phyloP scores from a whole-genome alignment of 495 filamentous ascomycete genomes.

The Cercophora samala region DNA sequence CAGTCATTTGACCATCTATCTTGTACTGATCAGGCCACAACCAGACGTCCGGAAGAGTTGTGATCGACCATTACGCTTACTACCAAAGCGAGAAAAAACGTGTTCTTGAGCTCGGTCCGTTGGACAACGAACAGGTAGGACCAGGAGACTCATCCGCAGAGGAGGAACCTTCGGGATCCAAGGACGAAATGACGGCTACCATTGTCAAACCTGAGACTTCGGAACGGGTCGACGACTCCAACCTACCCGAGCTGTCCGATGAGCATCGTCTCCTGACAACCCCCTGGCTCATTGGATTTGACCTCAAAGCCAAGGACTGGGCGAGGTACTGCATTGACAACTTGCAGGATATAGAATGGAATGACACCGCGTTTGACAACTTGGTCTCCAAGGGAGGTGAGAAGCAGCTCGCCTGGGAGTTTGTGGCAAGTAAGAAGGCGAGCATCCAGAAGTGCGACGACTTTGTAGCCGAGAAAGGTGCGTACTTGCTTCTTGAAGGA shows the following conservation, averaged over 20 bases:
- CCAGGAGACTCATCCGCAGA: neutral
- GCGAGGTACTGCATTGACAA: conserved; percentile 19
- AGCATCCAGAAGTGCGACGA: conserved; percentile 50
- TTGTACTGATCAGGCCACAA: neutral
- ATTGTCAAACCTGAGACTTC: neutral
- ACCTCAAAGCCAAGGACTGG: conserved; percentile 38
- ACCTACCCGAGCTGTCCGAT: conserved; percentile 29
- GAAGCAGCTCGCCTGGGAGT: conserved; percentile 49
- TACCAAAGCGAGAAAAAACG: neutral
- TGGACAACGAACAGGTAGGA: neutral
- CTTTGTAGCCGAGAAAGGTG: conserved; percentile 47
- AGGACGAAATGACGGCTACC: neutral
- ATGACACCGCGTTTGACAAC: conserved; percentile 49
- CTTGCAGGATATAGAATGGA: conserved; percentile 42
- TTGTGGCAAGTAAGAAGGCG: conserved; percentile 37
- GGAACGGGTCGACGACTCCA: neutral
- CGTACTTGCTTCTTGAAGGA: neutral
- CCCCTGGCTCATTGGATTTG: conserved; percentile 38
- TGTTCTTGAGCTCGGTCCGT: neutral
- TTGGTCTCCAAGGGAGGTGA: conserved; percentile 48
- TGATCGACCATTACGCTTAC: neutral
- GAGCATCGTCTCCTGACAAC: conserved; percentile 35
- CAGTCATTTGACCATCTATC: neutral
- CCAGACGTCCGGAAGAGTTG: neutral
- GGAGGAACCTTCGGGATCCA: neutral